Percentiles rank a stretch among this genome's conserved stretches.
Conservation (phyloP, 768 basidiomycete species). For the Tylopilus subfusipes region DNA sequence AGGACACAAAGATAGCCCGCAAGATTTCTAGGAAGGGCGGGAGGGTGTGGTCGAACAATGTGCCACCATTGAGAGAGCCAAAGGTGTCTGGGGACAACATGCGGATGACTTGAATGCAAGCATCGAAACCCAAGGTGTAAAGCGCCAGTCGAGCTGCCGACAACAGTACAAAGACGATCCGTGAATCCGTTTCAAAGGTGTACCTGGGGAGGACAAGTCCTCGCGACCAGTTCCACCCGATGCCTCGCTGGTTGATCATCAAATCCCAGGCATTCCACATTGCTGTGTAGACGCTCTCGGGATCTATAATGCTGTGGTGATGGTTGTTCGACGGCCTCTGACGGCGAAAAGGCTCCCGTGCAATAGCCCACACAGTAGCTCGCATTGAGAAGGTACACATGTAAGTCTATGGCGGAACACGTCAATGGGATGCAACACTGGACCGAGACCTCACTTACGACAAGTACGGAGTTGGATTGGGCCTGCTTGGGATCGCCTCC, state of each 20-base stretch:
- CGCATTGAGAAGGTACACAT: conserved; percentile 18
- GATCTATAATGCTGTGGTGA: not conserved
- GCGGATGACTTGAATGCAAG: conserved; percentile 10
- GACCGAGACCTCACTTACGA: conserved; percentile 14
- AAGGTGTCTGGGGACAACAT: conserved; percentile 40
- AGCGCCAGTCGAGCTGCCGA: conserved; percentile 7
- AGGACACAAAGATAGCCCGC: conserved; percentile 43
- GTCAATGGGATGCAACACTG: not conserved
- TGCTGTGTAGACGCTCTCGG: conserved; percentile 5
- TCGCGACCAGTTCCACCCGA: conserved; percentile 28
- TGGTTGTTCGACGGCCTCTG: not conserved
- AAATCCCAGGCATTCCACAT: conserved; percentile 29
- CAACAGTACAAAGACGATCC: conserved; percentile 10
- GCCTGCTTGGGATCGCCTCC: conserved; percentile 15
- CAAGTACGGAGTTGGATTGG: conserved; percentile 10
- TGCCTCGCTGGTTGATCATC: conserved; percentile 17
- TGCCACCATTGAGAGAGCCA: conserved; percentile 30
- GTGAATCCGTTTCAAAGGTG: conserved; percentile 15
- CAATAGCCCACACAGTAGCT: conserved; percentile 14
- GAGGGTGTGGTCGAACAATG: conserved; percentile 36
- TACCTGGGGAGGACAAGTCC: conserved; percentile 15
- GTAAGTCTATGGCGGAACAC: conserved; percentile 2
- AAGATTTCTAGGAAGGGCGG: conserved; percentile 30
- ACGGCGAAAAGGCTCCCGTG: conserved; percentile 12
- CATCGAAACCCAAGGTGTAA: conserved; percentile 9